Conservation (phyloP, 345 rosid species). For the Salix suchowensis region DNA sequence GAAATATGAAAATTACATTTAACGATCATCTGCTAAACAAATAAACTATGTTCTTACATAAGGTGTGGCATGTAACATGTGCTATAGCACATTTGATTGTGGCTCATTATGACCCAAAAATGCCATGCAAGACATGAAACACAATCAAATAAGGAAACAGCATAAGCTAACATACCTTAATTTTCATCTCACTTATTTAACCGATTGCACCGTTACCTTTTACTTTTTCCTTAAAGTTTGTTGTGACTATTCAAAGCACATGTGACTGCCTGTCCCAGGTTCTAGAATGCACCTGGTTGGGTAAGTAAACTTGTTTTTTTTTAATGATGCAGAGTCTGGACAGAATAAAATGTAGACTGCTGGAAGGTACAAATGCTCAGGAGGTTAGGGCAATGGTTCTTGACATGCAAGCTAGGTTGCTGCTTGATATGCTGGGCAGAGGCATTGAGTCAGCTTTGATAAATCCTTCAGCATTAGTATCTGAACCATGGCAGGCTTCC, state of each 20-base stretch:
- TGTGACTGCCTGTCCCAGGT: neutral
- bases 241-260: neutral
- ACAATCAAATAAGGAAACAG: neutral
- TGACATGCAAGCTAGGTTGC: slow-evolving; percentile 97
- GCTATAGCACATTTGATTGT: neutral
- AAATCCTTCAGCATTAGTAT: slow-evolving; percentile 81
- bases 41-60: neutral
- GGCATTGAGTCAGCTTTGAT: slow-evolving; percentile 96
- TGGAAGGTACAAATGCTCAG: slow-evolving; percentile 98
- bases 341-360: slow-evolving; percentile 90
- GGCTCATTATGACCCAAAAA: neutral
- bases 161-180: neutral
- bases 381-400: slow-evolving; percentile 99
- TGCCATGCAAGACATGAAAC: neutral
- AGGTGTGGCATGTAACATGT: neutral
- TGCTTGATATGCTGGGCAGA: slow-evolving; percentile 97
- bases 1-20: neutral
- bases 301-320: slow-evolving; percentile 15
- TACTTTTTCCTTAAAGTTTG: neutral
- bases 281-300: slow-evolving; percentile 13
- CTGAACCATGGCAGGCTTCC: slow-evolving; percentile 87
- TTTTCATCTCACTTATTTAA: neutral
- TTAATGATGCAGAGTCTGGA: slow-evolving; percentile 74
- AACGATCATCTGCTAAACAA: neutral
- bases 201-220: neutral